Conservation (phyloP, 176 grass and related monocot species). For the Alopecurus myosuroides region DNA sequence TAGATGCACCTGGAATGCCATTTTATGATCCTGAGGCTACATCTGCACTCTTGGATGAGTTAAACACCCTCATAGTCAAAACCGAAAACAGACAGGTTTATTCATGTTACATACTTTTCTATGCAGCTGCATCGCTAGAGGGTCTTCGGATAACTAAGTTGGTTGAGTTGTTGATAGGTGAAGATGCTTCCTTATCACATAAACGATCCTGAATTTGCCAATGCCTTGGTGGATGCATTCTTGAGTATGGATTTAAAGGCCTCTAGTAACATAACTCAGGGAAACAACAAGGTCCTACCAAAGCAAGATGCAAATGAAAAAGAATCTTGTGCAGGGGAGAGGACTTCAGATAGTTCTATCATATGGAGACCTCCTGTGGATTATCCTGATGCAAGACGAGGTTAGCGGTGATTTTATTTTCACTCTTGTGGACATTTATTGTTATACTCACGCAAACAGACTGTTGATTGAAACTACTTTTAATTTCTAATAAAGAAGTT, state of each 20-base stretch:
- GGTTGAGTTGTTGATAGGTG: constrained; percentile 47
- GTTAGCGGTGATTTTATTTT: constrained; percentile 30
- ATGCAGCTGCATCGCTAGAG: background rate
- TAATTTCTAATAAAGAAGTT: background rate
- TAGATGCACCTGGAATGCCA: constrained; percentile 83
- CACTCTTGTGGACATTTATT: background rate
- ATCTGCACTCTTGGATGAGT: constrained; percentile 66
- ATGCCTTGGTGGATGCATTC: constrained; percentile 75
- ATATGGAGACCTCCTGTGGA: constrained; percentile 46
- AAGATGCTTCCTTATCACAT: constrained; percentile 81
- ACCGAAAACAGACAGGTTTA: constrained; percentile 66
- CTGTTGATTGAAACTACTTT: background rate
- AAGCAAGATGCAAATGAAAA: constrained; percentile 30
- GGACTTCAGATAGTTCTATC: constrained; percentile 38
- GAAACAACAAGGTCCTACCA: background rate
- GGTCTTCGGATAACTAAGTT: constrained; percentile 21
- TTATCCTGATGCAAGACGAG: constrained; percentile 81
- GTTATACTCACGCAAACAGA: background rate
- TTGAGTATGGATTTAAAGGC: constrained; percentile 54
- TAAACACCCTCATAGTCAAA: constrained; percentile 55
- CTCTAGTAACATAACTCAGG: constrained; percentile 24
- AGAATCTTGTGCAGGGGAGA: constrained; percentile 17
- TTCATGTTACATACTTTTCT: constrained; percentile 7
- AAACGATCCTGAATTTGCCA: constrained; percentile 84
- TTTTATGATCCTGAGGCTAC: constrained; percentile 91